A percentile compares a stretch with the other conserved stretches of the same genome.
These are phyloP conservation scores for Aspergillus sp. DNA, from an alignment of 2,329 filamentous ascomycete genomes.

Conservation along the genomic window DNA sequence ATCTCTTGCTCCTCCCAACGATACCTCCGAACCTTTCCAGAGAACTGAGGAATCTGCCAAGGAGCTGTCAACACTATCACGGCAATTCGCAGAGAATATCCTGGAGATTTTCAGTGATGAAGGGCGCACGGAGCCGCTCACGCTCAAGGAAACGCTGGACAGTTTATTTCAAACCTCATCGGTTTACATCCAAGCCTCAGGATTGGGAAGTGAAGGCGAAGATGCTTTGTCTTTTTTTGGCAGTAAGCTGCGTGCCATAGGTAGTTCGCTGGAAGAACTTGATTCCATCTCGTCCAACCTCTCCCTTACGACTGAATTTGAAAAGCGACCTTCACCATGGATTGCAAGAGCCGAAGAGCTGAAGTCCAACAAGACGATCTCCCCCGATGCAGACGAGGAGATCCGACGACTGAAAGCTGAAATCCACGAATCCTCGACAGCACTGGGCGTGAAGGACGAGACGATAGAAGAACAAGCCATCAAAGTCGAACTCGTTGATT, in stretches of 20 bases:
- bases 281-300: slow-evolving; percentile 62
- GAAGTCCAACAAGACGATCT: slow-evolving; percentile 69
- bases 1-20: slow-evolving; percentile 62
- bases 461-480: slow-evolving; percentile 78
- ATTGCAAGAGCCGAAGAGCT: slow-evolving; percentile 71
- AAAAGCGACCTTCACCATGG: slow-evolving; percentile 71
- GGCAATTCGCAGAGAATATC: slow-evolving; percentile 59
- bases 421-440: slow-evolving; percentile 65
- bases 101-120: slow-evolving; percentile 62
- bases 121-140: slow-evolving; percentile 59
- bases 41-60: slow-evolving; percentile 57
- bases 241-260: slow-evolving; percentile 57
- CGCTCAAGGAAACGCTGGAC: slow-evolving; percentile 57
- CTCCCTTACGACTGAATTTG: slow-evolving; percentile 69
- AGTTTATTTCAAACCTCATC: slow-evolving; percentile 41
- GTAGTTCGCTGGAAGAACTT: slow-evolving; percentile 60
- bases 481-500: slow-evolving; percentile 87
- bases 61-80: slow-evolving; percentile 58
- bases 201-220: slow-evolving; percentile 18
- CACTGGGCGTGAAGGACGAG: slow-evolving; percentile 66
- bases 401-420: slow-evolving; percentile 72
- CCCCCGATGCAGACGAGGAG: slow-evolving; percentile 77
- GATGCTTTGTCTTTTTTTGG: slow-evolving; percentile 64
- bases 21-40: slow-evolving; percentile 62
- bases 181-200: slow-evolving; percentile 19